These are phyloP conservation scores for Chamaecrista fasciculata DNA, from an alignment of 306 rosid species.

Conservation along the genomic window DNA sequence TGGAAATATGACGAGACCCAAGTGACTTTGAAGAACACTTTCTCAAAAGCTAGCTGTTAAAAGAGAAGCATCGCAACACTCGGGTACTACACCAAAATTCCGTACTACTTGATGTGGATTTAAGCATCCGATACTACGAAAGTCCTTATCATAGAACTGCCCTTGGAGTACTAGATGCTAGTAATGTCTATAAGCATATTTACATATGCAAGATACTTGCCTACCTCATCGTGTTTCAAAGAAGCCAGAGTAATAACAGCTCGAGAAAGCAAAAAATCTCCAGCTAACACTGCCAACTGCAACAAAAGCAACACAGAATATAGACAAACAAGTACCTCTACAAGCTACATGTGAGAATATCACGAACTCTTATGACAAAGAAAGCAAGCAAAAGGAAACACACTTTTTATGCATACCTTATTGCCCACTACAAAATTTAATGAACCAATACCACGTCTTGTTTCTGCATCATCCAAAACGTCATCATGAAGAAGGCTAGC, in stretches of 20 bases:
- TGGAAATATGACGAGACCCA: too few relatives aligned
- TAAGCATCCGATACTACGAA: too few relatives aligned
- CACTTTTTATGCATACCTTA: constrained; percentile 47
- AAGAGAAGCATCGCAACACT: too few relatives aligned
- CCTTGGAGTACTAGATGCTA: too few relatives aligned
- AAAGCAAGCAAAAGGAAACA: background rate
- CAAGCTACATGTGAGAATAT: too few relatives aligned
- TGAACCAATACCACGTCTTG: constrained; percentile 89
- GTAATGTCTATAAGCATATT: background rate
- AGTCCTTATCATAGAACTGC: too few relatives aligned
- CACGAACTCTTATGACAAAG: too few relatives aligned
- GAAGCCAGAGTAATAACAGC: constrained; percentile 96
- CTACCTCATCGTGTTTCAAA: constrained; percentile 81
- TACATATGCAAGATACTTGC: background rate
- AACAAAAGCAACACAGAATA: constrained; percentile 13
- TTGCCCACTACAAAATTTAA: constrained; percentile 87
- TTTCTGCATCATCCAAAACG: constrained; percentile 96
- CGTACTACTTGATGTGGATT: too few relatives aligned
- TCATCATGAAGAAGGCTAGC: constrained; percentile 99
- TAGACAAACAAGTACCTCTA: background rate
- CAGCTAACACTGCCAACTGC: constrained; percentile 93
- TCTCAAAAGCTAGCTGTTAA: too few relatives aligned
- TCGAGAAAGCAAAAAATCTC: constrained; percentile 94
- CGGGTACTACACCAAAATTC: too few relatives aligned
- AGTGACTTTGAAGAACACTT: too few relatives aligned